A percentile compares a stretch with the other conserved stretches of the same genome.
Conservation (phyloP, 176 grass and related monocot species). For the Rhynchospora pubera region DNA sequence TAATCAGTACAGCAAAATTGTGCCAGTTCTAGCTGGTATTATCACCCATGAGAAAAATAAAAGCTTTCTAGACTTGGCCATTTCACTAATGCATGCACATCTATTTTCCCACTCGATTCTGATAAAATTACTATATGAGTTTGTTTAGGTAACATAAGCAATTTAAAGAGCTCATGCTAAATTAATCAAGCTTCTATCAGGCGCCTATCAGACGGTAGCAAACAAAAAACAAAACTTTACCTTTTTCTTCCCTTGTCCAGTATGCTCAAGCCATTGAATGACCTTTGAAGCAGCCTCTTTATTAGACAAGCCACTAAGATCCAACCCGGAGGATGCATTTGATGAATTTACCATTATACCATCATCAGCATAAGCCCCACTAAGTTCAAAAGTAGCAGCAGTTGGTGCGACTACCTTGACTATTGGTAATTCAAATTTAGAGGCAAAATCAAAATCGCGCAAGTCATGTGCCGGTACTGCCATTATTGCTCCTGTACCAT, state of each 20-base stretch:
- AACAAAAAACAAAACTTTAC: slow-evolving; percentile 31
- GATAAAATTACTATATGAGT: neutral
- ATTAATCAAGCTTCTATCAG: neutral
- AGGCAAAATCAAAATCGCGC: slow-evolving; percentile 75
- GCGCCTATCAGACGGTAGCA: slow-evolving; percentile 4
- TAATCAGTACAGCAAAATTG: neutral
- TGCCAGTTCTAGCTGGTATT: neutral
- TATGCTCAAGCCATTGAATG: slow-evolving; percentile 64
- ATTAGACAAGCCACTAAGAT: slow-evolving; percentile 70
- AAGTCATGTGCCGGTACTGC: slow-evolving; percentile 94
- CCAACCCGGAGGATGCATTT: slow-evolving; percentile 54
- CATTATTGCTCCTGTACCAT: slow-evolving; percentile 97
- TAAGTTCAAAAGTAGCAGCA: slow-evolving; percentile 36
- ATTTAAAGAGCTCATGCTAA: neutral
- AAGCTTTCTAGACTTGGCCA: neutral
- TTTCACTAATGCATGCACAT: neutral
- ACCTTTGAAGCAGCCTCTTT: slow-evolving; percentile 85
- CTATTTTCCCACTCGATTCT: no score
- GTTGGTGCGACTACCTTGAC: slow-evolving; percentile 54
- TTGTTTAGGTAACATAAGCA: neutral
- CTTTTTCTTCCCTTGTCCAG: slow-evolving; percentile 79
- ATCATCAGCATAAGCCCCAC: slow-evolving; percentile 52
- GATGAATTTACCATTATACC: slow-evolving; percentile 87
- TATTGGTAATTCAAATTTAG: slow-evolving; percentile 69
- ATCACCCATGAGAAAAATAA: neutral